These are phyloP conservation scores for Zalaria sp. DNA, from an alignment of 2,329 filamentous ascomycete species.

Conservation along the genomic window DNA sequence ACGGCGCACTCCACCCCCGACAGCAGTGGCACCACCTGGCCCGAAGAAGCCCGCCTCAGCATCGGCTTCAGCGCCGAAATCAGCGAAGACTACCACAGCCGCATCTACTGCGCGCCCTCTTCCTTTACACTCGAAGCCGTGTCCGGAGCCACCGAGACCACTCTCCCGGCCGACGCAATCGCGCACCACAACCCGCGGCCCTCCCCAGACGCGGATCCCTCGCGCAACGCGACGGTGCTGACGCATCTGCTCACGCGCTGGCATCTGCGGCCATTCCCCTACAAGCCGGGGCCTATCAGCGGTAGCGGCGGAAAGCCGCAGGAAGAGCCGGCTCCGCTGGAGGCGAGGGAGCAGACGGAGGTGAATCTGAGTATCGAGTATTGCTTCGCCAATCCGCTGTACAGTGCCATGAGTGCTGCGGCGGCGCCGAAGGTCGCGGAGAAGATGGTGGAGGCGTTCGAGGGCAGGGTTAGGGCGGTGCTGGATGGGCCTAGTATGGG, in stretches of 20 bases:
- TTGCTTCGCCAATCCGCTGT: conserved; percentile 78
- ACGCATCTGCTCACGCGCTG: conserved; percentile 56
- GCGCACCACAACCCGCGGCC: conserved; percentile 25
- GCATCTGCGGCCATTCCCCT: conserved; percentile 42
- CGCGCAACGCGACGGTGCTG: conserved; percentile 35
- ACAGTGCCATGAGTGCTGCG: conserved; percentile 65
- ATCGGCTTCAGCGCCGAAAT: conserved; percentile 74
- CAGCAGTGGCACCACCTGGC: conserved; percentile 41
- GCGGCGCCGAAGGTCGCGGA: conserved; percentile 74
- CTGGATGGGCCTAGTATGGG: conserved; percentile 11
- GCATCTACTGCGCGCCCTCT: conserved; percentile 62
- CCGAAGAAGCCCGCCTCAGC: conserved; percentile 62
- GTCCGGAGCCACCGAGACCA: conserved; percentile 41
- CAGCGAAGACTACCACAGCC: conserved; percentile 69
- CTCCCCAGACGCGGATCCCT: conserved; percentile 21
- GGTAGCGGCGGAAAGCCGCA: conserved; percentile 11
- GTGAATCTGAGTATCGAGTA: conserved; percentile 68
- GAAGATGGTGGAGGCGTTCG: conserved; percentile 88
- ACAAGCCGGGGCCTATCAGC: conserved; percentile 21
- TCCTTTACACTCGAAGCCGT: conserved; percentile 59
- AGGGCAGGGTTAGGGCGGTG: conserved; percentile 56
- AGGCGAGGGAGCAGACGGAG: conserved; percentile 43
- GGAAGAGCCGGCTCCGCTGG: conserved; percentile 27
- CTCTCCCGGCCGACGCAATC: conserved; percentile 25
- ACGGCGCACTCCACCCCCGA: conserved; percentile 55